These are phyloP conservation scores for Heracleum sosnowskyi DNA, from an alignment of 129 eudicot genomes.

Conservation along the genomic window DNA sequence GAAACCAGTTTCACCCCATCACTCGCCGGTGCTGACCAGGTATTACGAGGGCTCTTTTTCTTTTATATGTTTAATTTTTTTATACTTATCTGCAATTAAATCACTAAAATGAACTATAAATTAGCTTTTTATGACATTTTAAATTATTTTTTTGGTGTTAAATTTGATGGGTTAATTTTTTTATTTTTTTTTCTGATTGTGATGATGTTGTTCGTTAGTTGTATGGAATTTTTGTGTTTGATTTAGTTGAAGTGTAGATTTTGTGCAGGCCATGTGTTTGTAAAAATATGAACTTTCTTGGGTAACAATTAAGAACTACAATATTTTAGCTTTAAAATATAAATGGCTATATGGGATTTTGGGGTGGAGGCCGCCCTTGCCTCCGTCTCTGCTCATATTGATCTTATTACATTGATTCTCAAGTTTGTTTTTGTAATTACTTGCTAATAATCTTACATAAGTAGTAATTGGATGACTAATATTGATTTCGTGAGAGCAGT, in stretches of 20 bases:
- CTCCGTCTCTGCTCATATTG: too few relatives aligned
- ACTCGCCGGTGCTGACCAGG: constrained; percentile 7
- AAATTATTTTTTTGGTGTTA: neutral
- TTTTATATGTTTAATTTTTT: neutral
- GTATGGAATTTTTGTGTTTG: neutral
- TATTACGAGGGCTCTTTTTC: neutral
- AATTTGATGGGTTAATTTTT: neutral
- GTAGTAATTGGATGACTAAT: too few relatives aligned
- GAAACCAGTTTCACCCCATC: too few relatives aligned
- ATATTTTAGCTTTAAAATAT: too few relatives aligned
- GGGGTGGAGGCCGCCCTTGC: too few relatives aligned
- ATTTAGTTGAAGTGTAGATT: neutral
- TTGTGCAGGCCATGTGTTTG: constrained; percentile 4
- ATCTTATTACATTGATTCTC: too few relatives aligned
- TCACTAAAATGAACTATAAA: neutral
- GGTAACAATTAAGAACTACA: too few relatives aligned
- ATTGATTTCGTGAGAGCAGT: too few relatives aligned
- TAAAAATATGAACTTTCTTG: neutral
- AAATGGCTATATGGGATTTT: too few relatives aligned
- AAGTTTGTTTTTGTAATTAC: too few relatives aligned
- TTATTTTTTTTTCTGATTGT: neutral
- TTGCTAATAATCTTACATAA: too few relatives aligned
- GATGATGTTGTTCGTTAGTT: neutral
- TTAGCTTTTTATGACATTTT: neutral
- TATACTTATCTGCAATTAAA: neutral